Percentiles rank a stretch among this genome's conserved stretches.
Conservation (phyloP, 2,329 filamentous ascomycete species). For the Neonectria neomacrospora region DNA sequence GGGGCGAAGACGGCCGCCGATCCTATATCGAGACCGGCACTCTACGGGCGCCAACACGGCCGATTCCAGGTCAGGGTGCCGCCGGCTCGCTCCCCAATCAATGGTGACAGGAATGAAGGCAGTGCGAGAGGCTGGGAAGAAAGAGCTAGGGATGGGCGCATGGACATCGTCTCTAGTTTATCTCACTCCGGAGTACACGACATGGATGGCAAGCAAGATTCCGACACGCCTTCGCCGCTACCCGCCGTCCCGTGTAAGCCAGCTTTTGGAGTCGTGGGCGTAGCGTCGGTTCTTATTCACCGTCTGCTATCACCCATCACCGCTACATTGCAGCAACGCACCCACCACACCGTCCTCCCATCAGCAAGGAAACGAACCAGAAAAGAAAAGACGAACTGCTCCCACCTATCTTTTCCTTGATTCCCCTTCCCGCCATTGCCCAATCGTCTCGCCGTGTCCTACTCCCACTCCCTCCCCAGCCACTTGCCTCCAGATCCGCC, state of each 20-base stretch:
- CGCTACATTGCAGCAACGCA: conserved; percentile 6
- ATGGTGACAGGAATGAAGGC: neutral
- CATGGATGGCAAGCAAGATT: conserved; percentile 11
- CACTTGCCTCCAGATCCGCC: conserved; percentile 22
- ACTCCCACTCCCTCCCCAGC: conserved; percentile 19
- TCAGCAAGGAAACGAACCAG: conserved; percentile 12
- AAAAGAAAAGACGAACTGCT: neutral
- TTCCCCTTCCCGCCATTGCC: conserved; percentile 20
- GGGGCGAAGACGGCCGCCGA: neutral
- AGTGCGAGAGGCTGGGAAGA: neutral
- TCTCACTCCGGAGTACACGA: neutral
- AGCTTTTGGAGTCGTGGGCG: conserved; percentile 5
- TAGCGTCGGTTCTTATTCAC: conserved; percentile 22
- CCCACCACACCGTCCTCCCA: conserved; percentile 4
- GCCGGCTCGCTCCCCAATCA: neutral
- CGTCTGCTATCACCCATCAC: conserved; percentile 13
- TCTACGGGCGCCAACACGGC: neutral
- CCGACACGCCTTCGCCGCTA: conserved; percentile 5
- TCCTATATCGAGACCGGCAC: neutral
- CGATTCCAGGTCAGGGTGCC: neutral
- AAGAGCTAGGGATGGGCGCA: neutral
- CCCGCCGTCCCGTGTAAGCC: neutral
- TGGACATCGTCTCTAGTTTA: neutral
- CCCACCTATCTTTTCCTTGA: conserved; percentile 9
- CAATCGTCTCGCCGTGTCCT: conserved; percentile 16